Evolutionary conservation across 2,329 filamentous ascomycete species (phyloP).

Genomic region (Cyphellophora attinorum): DNA sequence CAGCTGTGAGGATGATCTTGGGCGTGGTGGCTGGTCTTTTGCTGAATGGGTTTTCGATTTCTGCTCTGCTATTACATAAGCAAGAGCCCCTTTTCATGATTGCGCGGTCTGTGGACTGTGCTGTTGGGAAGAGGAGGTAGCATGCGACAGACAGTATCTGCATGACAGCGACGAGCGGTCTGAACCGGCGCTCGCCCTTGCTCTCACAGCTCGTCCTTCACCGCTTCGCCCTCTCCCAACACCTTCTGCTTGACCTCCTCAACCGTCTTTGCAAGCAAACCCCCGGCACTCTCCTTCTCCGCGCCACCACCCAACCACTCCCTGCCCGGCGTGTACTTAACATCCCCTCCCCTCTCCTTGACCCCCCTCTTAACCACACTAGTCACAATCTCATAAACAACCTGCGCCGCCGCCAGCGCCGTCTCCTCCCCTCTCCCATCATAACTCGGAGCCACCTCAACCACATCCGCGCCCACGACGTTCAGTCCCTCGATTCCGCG

Average conservation of each 20-base stretch:
- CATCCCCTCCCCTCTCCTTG: conserved; percentile 20
- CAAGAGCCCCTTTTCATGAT: too few species aligned
- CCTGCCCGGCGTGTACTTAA: conserved; percentile 11
- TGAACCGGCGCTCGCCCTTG: neutral
- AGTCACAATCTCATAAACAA: conserved; percentile 77
- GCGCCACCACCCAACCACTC: conserved; percentile 5
- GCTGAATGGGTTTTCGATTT: too few species aligned
- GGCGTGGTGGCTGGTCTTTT: too few species aligned
- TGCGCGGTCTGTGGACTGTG: too few species aligned
- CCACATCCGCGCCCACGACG: conserved; percentile 79
- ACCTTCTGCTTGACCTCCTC: conserved; percentile 1
- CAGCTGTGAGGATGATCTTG: too few species aligned
- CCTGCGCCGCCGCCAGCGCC: conserved; percentile 71
- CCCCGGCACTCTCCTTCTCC: neutral
- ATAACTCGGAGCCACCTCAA: conserved; percentile 80
- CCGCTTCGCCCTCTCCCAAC: conserved; percentile 4
- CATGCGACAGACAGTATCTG: too few species aligned
- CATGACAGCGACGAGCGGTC: neutral
- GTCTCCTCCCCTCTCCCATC: conserved; percentile 73
- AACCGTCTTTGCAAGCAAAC: neutral
- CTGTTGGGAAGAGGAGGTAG: too few species aligned
- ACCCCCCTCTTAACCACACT: conserved; percentile 38
- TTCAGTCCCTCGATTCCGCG: conserved; percentile 75
- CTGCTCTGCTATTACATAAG: too few species aligned
- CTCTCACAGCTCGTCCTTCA: conserved; percentile 4